phyloP scores from a whole-genome alignment of 2,329 filamentous ascomycete genomes.

The Sporothrix phasma region DNA sequence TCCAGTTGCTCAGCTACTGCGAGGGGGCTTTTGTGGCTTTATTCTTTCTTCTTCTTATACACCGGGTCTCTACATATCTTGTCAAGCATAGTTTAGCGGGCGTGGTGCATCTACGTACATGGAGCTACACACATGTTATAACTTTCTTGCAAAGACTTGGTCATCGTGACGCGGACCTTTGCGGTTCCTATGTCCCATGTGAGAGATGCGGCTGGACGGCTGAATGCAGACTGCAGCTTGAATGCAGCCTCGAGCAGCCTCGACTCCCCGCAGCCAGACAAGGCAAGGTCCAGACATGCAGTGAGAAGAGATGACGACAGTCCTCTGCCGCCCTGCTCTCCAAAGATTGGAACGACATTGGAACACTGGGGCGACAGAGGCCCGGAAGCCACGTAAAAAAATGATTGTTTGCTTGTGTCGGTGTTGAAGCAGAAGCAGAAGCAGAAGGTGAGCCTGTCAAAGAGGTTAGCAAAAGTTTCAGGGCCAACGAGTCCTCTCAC shows the following conservation, averaged over 20 bases:
- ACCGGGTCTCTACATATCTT: neutral
- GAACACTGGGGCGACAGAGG: neutral
- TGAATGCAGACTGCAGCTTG: neutral
- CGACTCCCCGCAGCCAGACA: conserved; percentile 42
- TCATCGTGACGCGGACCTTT: neutral
- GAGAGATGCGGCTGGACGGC: no score
- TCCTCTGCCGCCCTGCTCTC: neutral
- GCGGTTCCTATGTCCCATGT: neutral
- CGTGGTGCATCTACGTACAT: neutral
- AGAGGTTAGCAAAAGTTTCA: neutral
- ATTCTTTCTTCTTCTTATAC: neutral
- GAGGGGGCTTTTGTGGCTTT: neutral
- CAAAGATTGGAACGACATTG: neutral
- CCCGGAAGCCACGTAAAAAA: neutral
- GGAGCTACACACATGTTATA: neutral
- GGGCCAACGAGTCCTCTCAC: neutral
- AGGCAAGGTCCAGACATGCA: conserved; percentile 34
- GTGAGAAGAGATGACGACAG: conserved; percentile 40
- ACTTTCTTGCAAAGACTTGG: neutral
- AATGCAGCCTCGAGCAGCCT: conserved; percentile 20
- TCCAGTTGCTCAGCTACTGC: neutral
- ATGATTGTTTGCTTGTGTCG: neutral
- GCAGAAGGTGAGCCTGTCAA: neutral
- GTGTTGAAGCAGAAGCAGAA: neutral
- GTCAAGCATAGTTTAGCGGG: neutral